Conservation (phyloP, 345 rosid species). For the Aquilaria yunnanensis region DNA sequence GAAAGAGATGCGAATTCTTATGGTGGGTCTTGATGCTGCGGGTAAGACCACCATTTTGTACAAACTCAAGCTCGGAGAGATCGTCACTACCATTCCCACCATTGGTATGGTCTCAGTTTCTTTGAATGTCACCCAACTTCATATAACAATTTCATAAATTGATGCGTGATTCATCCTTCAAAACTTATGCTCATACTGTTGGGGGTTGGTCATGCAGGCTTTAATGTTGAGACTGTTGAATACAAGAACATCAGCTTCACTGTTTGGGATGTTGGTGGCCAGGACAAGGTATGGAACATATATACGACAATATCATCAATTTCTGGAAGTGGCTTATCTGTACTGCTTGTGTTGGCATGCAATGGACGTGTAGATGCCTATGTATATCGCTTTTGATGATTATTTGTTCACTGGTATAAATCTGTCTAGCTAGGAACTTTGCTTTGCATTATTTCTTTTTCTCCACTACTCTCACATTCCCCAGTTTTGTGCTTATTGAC, state of each 20-base stretch:
- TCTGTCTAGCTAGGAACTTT: neutral
- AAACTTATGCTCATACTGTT: neutral
- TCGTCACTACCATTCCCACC: constrained; percentile 71
- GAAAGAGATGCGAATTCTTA: too few relatives aligned
- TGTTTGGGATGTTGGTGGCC: constrained; percentile 83
- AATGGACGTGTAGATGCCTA: neutral
- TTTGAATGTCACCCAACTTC: neutral
- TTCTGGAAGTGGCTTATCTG: constrained; percentile 1
- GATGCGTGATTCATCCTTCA: neutral
- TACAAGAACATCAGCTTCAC: constrained; percentile 78
- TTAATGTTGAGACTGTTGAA: constrained; percentile 75
- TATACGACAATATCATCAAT: constrained; percentile 24
- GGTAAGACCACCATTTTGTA: constrained; percentile 62
- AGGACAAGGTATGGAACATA: constrained; percentile 44
- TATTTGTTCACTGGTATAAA: neutral
- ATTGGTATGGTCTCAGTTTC: constrained; percentile 31
- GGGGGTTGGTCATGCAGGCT: constrained; percentile 26
- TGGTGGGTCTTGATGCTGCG: too few relatives aligned
- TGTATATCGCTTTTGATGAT: neutral
- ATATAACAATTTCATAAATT: neutral
- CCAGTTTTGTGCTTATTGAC: neutral
- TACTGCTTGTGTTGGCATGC: neutral
- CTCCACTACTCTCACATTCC: too few relatives aligned
- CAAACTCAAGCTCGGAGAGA: constrained; percentile 72
- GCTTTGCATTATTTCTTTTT: too few relatives aligned